Conservation (phyloP, 140 eudicot genomes). For the Senecio squalidus region DNA sequence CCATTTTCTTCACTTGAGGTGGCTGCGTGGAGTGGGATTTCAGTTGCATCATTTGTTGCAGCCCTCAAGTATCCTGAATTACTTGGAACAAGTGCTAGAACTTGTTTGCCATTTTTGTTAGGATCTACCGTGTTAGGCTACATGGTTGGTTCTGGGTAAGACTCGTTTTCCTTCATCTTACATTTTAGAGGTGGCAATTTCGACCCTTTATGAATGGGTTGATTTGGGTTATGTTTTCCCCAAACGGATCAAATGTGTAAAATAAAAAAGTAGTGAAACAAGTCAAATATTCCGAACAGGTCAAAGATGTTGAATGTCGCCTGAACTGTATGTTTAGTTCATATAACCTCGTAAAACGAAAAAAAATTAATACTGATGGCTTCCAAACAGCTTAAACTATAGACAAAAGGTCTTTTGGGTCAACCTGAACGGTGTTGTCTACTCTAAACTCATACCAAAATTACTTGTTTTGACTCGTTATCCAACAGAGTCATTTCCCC, state of each 20-base stretch:
- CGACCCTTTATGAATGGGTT: background rate
- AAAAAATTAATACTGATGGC: background rate
- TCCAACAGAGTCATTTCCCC: background rate
- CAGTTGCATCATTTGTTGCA: slow-evolving; percentile 52
- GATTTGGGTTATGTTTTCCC: background rate
- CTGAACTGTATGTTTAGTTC: background rate
- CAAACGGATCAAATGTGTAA: background rate
- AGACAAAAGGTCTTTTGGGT: no score
- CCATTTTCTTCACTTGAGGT: slow-evolving; percentile 67
- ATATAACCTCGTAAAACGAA: background rate
- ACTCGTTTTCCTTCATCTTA: slow-evolving; percentile 16
- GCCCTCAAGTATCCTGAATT: slow-evolving; percentile 73
- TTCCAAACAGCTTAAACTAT: no score
- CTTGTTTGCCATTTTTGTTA: slow-evolving; percentile 88
- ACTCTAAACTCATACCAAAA: no score
- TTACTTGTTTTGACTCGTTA: background rate
- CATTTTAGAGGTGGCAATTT: background rate
- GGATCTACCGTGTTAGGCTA: slow-evolving; percentile 93
- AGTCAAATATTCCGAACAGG: no score
- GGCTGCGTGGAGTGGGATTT: slow-evolving; percentile 72
- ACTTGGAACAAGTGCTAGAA: slow-evolving; percentile 82
- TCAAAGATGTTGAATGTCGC: background rate
- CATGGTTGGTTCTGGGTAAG: slow-evolving; percentile 88
- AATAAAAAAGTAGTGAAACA: no score
- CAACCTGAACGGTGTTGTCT: no score